Conservation (phyloP, 768 basidiomycete species). For the Suillus brevipes region DNA sequence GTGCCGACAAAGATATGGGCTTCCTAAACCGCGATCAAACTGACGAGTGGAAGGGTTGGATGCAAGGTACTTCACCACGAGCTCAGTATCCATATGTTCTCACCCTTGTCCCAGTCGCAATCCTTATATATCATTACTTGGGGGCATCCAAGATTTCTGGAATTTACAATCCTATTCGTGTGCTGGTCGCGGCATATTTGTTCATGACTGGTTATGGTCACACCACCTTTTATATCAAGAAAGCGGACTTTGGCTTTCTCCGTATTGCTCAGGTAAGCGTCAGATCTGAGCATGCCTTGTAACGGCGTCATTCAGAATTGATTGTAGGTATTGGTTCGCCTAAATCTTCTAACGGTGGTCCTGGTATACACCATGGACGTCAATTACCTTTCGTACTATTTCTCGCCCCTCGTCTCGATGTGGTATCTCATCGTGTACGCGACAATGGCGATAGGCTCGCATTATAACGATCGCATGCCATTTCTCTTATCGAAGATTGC, state of each 20-base stretch:
- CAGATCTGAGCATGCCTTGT: not conserved
- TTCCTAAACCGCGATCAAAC: conserved; percentile 92
- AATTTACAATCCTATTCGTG: conserved; percentile 91
- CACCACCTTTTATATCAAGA: conserved; percentile 85
- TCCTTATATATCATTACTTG: conserved; percentile 90
- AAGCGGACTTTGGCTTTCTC: conserved; percentile 80
- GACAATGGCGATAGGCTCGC: conserved; percentile 71
- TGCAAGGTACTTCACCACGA: conserved; percentile 69
- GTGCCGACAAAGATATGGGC: conserved; percentile 79
- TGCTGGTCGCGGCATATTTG: conserved; percentile 84
- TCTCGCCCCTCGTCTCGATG: conserved; percentile 85
- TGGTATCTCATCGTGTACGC: conserved; percentile 87
- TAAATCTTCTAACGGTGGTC: conserved; percentile 80
- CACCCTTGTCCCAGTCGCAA: conserved; percentile 56
- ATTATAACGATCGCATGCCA: conserved; percentile 65
- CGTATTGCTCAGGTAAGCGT: conserved; percentile 69
- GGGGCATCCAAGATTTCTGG: conserved; percentile 89
- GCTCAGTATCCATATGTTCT: not conserved
- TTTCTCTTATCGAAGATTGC: conserved; percentile 74
- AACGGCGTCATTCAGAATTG: conserved; percentile 5
- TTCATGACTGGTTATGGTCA: conserved; percentile 96
- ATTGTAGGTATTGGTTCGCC: conserved; percentile 67
- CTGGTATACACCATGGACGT: conserved; percentile 92
- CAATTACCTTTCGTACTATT: conserved; percentile 89
- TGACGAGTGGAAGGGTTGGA: conserved; percentile 98